Base-by-base conservation (phyloP, 768 basidiomycete genomes). In the Wakefieldia striispora region DNA sequence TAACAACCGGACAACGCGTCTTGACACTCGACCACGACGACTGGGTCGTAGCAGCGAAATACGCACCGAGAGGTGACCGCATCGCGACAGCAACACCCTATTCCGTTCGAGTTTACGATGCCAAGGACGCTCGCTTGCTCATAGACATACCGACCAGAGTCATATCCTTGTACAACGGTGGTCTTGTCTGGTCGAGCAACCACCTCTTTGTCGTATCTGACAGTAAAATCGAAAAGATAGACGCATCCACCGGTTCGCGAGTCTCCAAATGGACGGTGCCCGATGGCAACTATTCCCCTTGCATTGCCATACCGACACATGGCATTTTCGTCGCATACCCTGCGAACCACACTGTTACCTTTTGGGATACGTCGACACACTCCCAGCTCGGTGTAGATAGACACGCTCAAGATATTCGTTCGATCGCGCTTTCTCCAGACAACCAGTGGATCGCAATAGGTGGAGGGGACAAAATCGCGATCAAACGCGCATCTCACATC, bases 41-140 rank as follows among this genome's bases (percentile, higher is more conserved):
- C 6, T 6, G 1, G 17, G 31, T 52, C 8, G 29, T 27, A 1
- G 43, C 51, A 20, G 40, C 38, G 3, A 54, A 40, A 24, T 46
- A 41, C 33, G 39, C 53, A 3, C 45, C 40, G 1, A 13, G 46
- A 4, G 49, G 49, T 9, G 27, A 45, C 5, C 53, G 26, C 20
- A 51, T 54, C 17, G 53, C 45, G 10, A 54, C 49, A 3, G 49
- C 45, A 13, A 43, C 44, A 4, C 13, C 19, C 8, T 12, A 24
- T 3, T 39, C 14, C 11, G 26, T 55, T 26, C 46, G 27, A 2
- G 12, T 51, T 26, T 49, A 17, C 20, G 43, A 49, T 27, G 23
- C 43, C 53, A 19, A n/a, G 17, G 14, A 48, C 21, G 37, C 40
- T 7, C 12, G 19, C 16, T 17, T 45, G 29, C 53, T 55, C n/a